phyloP scores from a whole-genome alignment of 2,329 filamentous ascomycete genomes.

The Talaromyces pinophilus region DNA sequence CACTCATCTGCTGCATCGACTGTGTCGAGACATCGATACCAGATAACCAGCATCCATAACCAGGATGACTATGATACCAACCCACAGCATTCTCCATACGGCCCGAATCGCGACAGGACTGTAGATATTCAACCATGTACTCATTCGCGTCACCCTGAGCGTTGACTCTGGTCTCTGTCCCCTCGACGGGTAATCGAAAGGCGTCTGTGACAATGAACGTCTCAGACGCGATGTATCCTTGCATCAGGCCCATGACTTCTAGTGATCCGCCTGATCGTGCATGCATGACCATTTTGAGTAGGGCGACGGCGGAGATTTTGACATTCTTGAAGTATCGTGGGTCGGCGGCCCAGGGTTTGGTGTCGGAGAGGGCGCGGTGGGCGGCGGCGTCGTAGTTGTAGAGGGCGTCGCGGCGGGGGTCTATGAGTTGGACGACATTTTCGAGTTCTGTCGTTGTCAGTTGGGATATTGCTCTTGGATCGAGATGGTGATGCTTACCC shows the following conservation, averaged over 20 bases:
- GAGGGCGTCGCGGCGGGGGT: slow-evolving; percentile 84
- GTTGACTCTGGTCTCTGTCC: slow-evolving; percentile 97
- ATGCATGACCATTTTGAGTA: slow-evolving; percentile 99
- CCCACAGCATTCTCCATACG: slow-evolving; percentile 89
- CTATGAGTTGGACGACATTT: slow-evolving; percentile 79
- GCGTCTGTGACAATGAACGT: slow-evolving; percentile 90
- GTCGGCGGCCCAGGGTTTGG: slow-evolving; percentile 74
- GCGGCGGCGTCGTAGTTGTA: slow-evolving; percentile 75
- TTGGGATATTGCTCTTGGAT: slow-evolving; percentile 18
- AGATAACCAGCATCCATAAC: slow-evolving; percentile 96
- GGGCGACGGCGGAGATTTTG: slow-evolving; percentile 86
- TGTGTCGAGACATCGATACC: slow-evolving; percentile 95
- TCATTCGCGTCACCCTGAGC: slow-evolving; percentile 95
- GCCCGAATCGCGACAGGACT: slow-evolving; percentile 71
- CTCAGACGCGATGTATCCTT: slow-evolving; percentile 84
- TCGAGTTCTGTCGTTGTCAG: slow-evolving; percentile 69
- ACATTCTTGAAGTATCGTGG: slow-evolving; percentile 90
- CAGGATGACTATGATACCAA: slow-evolving; percentile 98
- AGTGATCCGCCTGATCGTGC: slow-evolving; percentile 89
- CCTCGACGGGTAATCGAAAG: slow-evolving; percentile 90
- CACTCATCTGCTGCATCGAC: slow-evolving; percentile 80
- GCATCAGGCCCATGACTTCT: slow-evolving; percentile 98
- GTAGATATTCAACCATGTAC: slow-evolving; percentile 87
- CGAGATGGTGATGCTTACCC: slow-evolving; percentile 48
- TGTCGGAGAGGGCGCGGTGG: slow-evolving; percentile 65